A percentile compares a stretch with the other conserved stretches of the same genome.
phyloP scores from a whole-genome alignment of 1,139 yeast genomes.

The Blastobotrys ciferrii region DNA sequence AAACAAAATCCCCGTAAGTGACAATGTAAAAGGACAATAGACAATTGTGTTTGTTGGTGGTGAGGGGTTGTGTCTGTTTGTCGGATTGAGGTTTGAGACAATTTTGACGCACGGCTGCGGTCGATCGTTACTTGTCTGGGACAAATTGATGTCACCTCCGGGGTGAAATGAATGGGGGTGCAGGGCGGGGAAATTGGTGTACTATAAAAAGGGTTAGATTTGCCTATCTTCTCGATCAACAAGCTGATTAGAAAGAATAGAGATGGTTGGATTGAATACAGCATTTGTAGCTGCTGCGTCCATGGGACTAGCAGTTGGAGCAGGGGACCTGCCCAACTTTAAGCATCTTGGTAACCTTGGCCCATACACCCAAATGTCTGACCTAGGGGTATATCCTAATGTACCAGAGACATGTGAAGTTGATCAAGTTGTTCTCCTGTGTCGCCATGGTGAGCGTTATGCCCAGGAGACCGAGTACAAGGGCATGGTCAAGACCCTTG shows the following conservation, averaged over 20 bases:
- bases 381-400: slow-evolving; percentile 1
- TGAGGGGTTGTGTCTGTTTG: too few species aligned
- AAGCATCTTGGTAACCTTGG: not conserved
- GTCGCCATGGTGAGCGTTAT: slow-evolving; percentile 21
- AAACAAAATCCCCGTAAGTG: too few species aligned
- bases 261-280: not conserved
- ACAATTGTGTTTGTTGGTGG: not conserved
- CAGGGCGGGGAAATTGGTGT: not conserved
- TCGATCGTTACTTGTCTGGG: not conserved
- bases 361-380: not conserved
- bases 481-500: slow-evolving; percentile 10
- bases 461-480: slow-evolving; percentile 14
- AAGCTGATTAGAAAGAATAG: not conserved
- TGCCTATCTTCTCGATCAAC: not conserved
- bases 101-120: too few species aligned
- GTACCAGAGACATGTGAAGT: slow-evolving; percentile 12
- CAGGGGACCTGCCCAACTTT: not conserved
- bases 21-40: too few species aligned
- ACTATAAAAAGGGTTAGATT: not conserved
- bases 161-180: not conserved
- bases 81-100: too few species aligned
- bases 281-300: not conserved
- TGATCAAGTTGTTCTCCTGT: slow-evolving; percentile 17
- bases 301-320: not conserved
- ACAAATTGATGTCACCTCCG: not conserved